Percentiles rank a stretch among this genome's conserved stretches.
phyloP scores from a whole-genome alignment of 768 basidiomycete species.

The Kwoniella shandongensis region DNA sequence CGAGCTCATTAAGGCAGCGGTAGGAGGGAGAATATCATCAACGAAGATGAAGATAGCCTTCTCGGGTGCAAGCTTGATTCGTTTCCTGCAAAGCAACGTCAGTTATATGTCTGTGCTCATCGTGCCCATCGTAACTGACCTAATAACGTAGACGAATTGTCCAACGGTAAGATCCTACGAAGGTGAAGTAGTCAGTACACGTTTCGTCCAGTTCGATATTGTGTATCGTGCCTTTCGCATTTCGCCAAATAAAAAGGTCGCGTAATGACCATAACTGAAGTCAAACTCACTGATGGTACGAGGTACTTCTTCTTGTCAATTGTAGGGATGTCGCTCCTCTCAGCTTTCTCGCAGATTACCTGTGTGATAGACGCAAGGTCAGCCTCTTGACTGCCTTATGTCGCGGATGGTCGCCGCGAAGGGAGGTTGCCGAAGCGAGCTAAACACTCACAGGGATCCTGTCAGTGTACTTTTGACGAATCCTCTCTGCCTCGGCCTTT shows the following conservation, averaged over 20 bases:
- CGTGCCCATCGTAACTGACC: constrained; percentile 17
- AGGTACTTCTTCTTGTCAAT: constrained; percentile 99
- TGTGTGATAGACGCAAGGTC: constrained; percentile 49
- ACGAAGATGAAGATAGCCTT: constrained; percentile 99
- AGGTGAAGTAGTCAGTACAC: not conserved
- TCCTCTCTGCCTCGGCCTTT: constrained; percentile 98
- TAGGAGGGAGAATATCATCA: constrained; percentile 96
- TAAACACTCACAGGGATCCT: constrained; percentile 80
- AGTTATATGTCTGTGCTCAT: not conserved
- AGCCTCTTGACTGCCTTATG: too few relatives aligned
- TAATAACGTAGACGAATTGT: constrained; percentile 98
- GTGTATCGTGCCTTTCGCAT: too few relatives aligned
- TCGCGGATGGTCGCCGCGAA: not conserved
- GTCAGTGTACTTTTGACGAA: constrained; percentile 97
- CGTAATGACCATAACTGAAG: not conserved
- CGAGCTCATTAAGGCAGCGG: constrained; percentile 95
- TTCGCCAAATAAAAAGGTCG: constrained; percentile 1
- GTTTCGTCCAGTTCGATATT: too few relatives aligned
- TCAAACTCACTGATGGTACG: constrained; percentile 78
- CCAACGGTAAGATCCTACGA: constrained; percentile 94
- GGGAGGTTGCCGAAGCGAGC: not conserved
- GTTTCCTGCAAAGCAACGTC: constrained; percentile 62
- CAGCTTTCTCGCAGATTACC: constrained; percentile 99
- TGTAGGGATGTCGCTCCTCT: constrained; percentile 95
- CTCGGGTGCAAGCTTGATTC: constrained; percentile 99